Evolutionary conservation across 2,329 filamentous ascomycete species (phyloP), one percentile per base, ranked within the genome.

Genomic region (Periconia macrospinosa): DNA sequence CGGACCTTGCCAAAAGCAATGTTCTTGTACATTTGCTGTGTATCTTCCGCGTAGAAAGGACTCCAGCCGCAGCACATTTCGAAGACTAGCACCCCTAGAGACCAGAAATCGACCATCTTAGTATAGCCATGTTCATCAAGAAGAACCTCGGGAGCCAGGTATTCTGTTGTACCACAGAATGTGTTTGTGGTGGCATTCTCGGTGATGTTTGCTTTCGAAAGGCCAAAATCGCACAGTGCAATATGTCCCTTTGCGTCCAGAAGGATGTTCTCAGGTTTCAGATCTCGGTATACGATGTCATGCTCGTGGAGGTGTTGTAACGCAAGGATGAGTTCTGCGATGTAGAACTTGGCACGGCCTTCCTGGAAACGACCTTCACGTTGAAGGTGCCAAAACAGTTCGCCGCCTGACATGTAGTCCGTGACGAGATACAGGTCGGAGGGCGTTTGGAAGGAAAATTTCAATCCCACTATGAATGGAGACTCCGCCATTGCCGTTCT

Each of bases 51-150:
- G 66, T 97, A 99, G 77, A 99, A 99, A 0, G 94, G 94, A 67
- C 92, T 97, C 94, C 94, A 99, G 33, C 94, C 94, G 67, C 94
- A 99, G 79, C 94, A 99, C 94, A 99, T 99, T 75, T 99, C 94
- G 67, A 99, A 99, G 1, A 99, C 94, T 50, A 99, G 81, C 45
- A 99, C 94, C 53, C 94, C 94, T 13, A 99, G 82, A 1, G 94
- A 99, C 94, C 94, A 99, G 75, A 97, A 99, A 74, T 99, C 94
- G 7, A 99, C 94, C 94, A 99, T 97, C 79, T 97, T 97, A 50
- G 94, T 97, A 76, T 99, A 99, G 33, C 94, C 94, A 67, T 92
- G 90, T 78, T 99, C 94, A 64, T 99, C 94, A 43, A 99, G 79
- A 14, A 99, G 81, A 2, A 97, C 94, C 71, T 99, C 94, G 0